Base-by-base conservation (phyloP, 2,329 filamentous ascomycete genomes). In the Penicillium sp. region DNA sequence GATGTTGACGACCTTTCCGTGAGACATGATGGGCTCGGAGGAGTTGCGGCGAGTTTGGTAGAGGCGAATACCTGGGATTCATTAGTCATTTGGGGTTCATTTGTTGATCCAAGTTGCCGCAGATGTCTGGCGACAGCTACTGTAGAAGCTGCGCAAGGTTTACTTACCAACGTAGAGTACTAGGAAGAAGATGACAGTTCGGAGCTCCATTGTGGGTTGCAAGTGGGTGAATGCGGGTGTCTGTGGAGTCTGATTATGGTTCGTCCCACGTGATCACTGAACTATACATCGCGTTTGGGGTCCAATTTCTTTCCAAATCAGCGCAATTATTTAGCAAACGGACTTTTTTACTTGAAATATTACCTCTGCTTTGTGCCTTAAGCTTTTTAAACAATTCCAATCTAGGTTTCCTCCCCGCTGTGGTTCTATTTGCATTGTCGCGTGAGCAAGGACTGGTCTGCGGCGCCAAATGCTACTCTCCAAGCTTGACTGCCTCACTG, bases 1-100 rank as follows among this genome's bases (percentile, higher is more conserved):
- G 14, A 74, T 66, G 55, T 70, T 63, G 54, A 65, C 64, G n/a
- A 74, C 72, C 52, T 73, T 74, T 61, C 71, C 72, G 64, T 73
- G 70, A 24, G 70, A 55, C 65, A 67, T 69, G 52, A 63, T 70
- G 56, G 67, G 52, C 24, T 53, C 56, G 39, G 58, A 35, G 48
- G 53, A 52, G 41, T 45, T 54, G 55, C 24, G 52, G 47, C 52
- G 62, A 16, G 39, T 52, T 53, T 58, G 54, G 51, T 58, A 56
- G 46, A 64, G 47, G 35, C 61, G 61, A 49, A 61, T 57, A 48
- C 52, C 65, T 67, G 43, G 37, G 35, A 48, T 55, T 41, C 11
- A 29, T 48, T 24, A 51, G 39, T 22, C n/a, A 26, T 39, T 39
- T 10, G 19, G 33, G 11, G 14, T 9, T n/a, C 24, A 31, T 27